Evolutionary conservation across 768 basidiomycete genomes (phyloP).

Genomic region (Butyriboletus loyo): DNA sequence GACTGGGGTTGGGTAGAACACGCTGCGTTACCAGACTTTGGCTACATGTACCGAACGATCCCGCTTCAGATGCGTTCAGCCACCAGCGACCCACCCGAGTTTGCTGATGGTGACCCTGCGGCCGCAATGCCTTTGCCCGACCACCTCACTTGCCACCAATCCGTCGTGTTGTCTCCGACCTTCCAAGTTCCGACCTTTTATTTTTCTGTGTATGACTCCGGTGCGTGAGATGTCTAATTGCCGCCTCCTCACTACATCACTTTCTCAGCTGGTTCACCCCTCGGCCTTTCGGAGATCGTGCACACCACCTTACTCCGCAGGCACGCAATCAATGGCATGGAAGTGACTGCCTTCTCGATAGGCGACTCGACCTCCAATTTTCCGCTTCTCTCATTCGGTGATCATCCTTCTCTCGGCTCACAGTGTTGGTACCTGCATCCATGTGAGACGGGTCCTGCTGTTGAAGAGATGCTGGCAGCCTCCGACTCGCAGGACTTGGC

Average conservation of each 20-base stretch:
- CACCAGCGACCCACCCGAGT: slow-evolving; percentile 16
- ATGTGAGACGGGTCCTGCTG: slow-evolving; percentile 66
- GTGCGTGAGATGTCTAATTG: slow-evolving; percentile 46
- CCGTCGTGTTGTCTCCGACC: slow-evolving; percentile 71
- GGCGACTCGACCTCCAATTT: slow-evolving; percentile 51
- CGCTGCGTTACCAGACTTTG: slow-evolving; percentile 43
- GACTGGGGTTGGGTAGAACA: slow-evolving; percentile 67
- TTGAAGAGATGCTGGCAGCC: slow-evolving; percentile 67
- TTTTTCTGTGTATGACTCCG: slow-evolving; percentile 63
- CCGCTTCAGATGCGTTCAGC: slow-evolving; percentile 16
- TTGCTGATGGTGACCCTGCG: slow-evolving; percentile 38
- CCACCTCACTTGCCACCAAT: slow-evolving; percentile 53
- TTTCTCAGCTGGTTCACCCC: slow-evolving; percentile 58
- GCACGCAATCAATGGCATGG: slow-evolving; percentile 40
- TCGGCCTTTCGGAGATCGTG: slow-evolving; percentile 55
- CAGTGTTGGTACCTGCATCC: slow-evolving; percentile 89
- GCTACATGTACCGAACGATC: slow-evolving; percentile 45
- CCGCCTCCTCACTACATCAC: slow-evolving; percentile 14
- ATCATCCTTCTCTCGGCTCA: slow-evolving; percentile 74
- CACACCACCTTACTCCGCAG: slow-evolving; percentile 58
- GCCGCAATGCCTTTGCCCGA: slow-evolving; percentile 28
- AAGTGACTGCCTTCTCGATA: slow-evolving; percentile 53
- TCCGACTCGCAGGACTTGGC: slow-evolving; percentile 13
- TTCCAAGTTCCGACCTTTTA: slow-evolving; percentile 85
- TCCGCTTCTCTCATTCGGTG: slow-evolving; percentile 81